Evolutionary conservation across 441 rosid genomes (phyloP).

Genomic region (Brassica hybrid): DNA sequence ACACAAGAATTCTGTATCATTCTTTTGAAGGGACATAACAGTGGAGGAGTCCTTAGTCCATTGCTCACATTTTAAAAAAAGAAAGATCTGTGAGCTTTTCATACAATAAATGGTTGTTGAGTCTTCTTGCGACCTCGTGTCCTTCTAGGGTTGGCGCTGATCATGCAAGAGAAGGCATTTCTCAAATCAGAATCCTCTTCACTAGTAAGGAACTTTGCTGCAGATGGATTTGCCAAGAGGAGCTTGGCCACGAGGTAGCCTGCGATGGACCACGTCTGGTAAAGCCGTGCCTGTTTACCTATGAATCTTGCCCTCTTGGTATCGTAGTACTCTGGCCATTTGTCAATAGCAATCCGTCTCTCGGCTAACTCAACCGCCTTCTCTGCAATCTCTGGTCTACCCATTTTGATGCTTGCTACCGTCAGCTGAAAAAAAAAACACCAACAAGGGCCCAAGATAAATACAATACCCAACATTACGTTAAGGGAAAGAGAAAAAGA

Average conservation of each 20-base stretch:
- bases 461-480: not conserved
- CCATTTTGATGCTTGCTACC: conserved; percentile 73
- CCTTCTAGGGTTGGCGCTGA: conserved; percentile 66
- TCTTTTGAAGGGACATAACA: conserved; percentile 4
- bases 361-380: conserved; percentile 64
- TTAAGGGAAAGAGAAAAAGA: conserved; percentile 7
- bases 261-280: conserved; percentile 75
- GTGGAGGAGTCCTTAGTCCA: not conserved
- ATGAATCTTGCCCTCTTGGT: conserved; percentile 66
- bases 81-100: conserved; percentile 29
- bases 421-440: conserved; percentile 52
- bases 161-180: conserved; percentile 72
- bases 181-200: conserved; percentile 67
- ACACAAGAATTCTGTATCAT: conserved; percentile 25
- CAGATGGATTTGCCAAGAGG: conserved; percentile 57
- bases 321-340: conserved; percentile 78
- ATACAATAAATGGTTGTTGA: conserved; percentile 60
- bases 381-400: conserved; percentile 71
- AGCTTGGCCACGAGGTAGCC: conserved; percentile 73
- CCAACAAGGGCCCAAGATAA: not conserved
- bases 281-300: conserved; percentile 62
- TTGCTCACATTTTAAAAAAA: not conserved
- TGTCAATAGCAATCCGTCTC: conserved; percentile 60
- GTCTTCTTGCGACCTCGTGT: conserved; percentile 58
- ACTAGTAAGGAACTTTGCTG: conserved; percentile 57